phyloP scores from a whole-genome alignment of 2,329 filamentous ascomycete species.

The Thielaviopsis euricoi region DNA sequence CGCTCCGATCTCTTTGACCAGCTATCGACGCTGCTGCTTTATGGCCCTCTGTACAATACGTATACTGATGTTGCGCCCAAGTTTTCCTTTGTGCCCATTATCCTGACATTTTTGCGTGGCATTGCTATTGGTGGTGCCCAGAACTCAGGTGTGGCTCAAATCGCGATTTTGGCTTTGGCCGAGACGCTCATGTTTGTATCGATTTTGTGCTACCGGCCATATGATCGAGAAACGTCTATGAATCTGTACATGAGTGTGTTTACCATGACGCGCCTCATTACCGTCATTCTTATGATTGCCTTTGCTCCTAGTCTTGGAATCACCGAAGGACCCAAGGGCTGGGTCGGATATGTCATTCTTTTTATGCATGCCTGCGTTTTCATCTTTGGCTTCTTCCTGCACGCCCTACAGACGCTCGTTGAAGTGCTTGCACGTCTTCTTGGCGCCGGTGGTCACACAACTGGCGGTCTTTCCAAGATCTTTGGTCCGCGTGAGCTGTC shows the following conservation, averaged over 20 bases:
- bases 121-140: conserved; percentile 88
- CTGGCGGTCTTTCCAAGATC: conserved; percentile 75
- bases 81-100: conserved; percentile 73
- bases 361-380: conserved; percentile 72
- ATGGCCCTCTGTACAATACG: conserved; percentile 92
- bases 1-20: conserved; percentile 86
- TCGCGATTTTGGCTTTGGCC: conserved; percentile 82
- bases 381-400: conserved; percentile 83
- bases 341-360: conserved; percentile 88
- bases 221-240: conserved; percentile 86
- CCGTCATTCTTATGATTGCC: conserved; percentile 59
- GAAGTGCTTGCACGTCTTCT: conserved; percentile 72
- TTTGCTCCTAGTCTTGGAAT: conserved; percentile 76
- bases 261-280: conserved; percentile 57
- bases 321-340: conserved; percentile 65
- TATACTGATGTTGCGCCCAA: conserved; percentile 86
- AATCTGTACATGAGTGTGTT: conserved; percentile 88
- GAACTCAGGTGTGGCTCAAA: conserved; percentile 79
- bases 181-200: conserved; percentile 83
- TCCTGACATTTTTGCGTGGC: conserved; percentile 71
- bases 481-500: conserved; percentile 85
- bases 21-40: conserved; percentile 71
- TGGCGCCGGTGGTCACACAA: conserved; percentile 64
- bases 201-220: conserved; percentile 77
- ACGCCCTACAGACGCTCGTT: conserved; percentile 75